Base-by-base conservation (phyloP, 208 protist species). In the Phytomonas francai region DNA sequence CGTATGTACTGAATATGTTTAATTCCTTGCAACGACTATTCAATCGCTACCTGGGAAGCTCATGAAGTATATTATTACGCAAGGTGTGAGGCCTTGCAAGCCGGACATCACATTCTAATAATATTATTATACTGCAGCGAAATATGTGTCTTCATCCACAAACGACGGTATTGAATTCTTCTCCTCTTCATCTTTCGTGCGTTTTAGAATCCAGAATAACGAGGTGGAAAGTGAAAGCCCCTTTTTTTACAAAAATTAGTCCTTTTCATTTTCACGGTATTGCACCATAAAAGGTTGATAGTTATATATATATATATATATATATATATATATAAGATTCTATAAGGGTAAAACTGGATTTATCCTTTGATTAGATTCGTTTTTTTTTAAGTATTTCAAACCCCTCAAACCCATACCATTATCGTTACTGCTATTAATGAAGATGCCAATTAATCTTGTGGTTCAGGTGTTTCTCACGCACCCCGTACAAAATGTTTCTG, bases 381-480 rank as follows among this genome's bases (percentile, higher is more conserved):
- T n/a, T 54, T 54, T 12, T 54, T 54, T 22, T 25, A 5, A 0
- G 22, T 54, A 9, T 49, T 54, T 54, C 22, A 54, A 54, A 6
- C 8, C 2, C 11, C 0, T 25, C 6, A 54, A 25, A 25, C 45
- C 19, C 19, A 25, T 22, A 1, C 5, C 19, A 54, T 14, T 45
- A 16, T 54, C 25, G 19, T 54, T 54, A 25, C 45, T 54, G 0
- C 22, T 54, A 54, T 54, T 54, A 54, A 6, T 19, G 19, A 25
- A 3, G 1, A 78, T 77, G 77, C 54, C 73, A 12, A 36, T 71
- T 22, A 70, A 91, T 70, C 77, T 77, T 28, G 81, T 84, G 14
- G 72, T 94, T 56, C 74, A 84, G 71, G 58, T 70, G 16, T 78
- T 94, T 32, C 65, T 87, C 34, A 82, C 88, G 56, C 81, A 89